Base-by-base conservation (phyloP, 345 rosid species). In the Cochlearia excelsa region DNA sequence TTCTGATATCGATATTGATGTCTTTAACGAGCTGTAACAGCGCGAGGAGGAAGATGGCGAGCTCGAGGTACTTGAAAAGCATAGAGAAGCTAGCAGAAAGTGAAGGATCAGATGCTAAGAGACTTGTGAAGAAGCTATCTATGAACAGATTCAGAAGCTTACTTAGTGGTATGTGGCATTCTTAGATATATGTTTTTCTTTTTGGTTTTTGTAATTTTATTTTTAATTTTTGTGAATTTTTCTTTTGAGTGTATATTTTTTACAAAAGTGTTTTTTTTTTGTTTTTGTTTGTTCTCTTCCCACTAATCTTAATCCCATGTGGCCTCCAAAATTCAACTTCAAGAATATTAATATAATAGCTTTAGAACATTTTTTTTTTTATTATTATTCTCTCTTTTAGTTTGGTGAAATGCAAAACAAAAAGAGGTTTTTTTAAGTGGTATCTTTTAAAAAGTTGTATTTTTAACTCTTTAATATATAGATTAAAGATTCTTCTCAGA, bases 81-180 rank as follows among this genome's bases (percentile, higher is more conserved):
- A 78, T 92, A 41, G 95, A 86, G 67, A 92, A 88, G 71, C 80
- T 92, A 51, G 89, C 98, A 9, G 94, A 82, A 59, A 84, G 84
- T 8, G 95, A 88, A 66, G 90, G 77, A 43, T 62, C 73, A 5
- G 98, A 85, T 67, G 98, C 95, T 54, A 92, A 86, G 77, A 82
- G 70, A 67, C 89, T 92, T 67, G 81, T 86, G 58, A 81, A 85
- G 79, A 92, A 82, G 67, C 56, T 91, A 26, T 91, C 98, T 27
- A 61, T 74, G 6, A 86, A 84, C 65, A 78, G 81, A 68, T 84
- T 91, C 68, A 81, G 89, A 3, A 80, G 77, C 38, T 63, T 91
- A 72, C 74, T 88, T 31, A 84, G 72, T 69, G 96, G 96, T 72
- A 65, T 90, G 74, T 90, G 93, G 95, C 86, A 83, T 78, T 73